Percentiles rank a stretch among this genome's conserved stretches.
These are phyloP conservation scores for Cutaneotrichosporon cavernicola DNA, from an alignment of 1,284 basidiomycete species.

Conservation along the genomic window DNA sequence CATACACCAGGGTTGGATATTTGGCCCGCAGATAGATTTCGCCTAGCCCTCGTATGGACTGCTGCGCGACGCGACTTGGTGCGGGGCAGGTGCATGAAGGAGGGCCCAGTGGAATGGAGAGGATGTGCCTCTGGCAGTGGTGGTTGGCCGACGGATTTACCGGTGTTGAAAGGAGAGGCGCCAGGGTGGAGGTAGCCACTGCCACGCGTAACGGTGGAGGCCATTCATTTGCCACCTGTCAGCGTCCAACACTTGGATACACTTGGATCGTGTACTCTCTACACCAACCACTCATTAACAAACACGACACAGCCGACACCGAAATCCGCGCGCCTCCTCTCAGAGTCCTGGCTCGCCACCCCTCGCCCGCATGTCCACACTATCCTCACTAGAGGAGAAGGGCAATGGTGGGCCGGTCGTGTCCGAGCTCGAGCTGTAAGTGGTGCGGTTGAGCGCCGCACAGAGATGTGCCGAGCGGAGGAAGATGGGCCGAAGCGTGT, in stretches of 20 bases:
- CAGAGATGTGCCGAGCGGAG: neutral
- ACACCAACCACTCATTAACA: neutral
- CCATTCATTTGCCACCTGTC: constrained; percentile 9
- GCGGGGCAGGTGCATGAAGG: neutral
- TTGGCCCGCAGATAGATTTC: constrained; percentile 9
- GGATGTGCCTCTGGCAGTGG: neutral
- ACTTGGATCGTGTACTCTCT: neutral
- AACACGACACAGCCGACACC: neutral
- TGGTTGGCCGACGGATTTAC: neutral
- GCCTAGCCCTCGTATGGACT: constrained; percentile 5
- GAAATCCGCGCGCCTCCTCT: neutral
- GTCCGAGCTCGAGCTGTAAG: constrained; percentile 29
- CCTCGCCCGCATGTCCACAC: constrained; percentile 1
- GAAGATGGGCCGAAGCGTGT: neutral
- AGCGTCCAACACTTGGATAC: neutral
- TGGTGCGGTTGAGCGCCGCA: neutral
- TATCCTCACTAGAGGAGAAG: constrained; percentile 18
- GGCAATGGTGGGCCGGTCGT: constrained; percentile 18
- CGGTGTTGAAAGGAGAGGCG: neutral
- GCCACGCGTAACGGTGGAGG: constrained; percentile 9
- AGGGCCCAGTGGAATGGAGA: neutral
- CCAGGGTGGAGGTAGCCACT: constrained; percentile 6
- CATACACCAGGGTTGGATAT: constrained; percentile 13
- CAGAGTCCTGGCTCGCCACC: neutral
- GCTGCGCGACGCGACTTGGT: constrained; percentile 1